Base-by-base conservation (phyloP, 202 grass and related monocot species). In the Hordeum pubiflorum region DNA sequence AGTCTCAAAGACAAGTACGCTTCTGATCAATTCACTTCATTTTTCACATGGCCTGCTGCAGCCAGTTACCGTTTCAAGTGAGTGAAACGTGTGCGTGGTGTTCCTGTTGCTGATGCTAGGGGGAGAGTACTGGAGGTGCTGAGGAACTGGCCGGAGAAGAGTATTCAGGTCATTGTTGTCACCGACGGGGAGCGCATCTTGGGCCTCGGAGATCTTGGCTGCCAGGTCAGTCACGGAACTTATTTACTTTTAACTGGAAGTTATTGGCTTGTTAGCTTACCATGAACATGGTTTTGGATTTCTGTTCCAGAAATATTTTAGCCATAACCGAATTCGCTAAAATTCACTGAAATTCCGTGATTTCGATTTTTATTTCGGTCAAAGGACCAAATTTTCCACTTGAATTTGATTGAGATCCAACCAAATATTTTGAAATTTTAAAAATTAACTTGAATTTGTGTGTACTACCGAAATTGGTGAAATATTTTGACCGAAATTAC, bases 111-210 rank as follows among this genome's bases (percentile, higher is more conserved):
- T 79, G 63, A 9, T 72, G 41, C 4, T 39, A 94, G 95, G 81
- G 95, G 90, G 77, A 97, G 84, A 55, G 74, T 94, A 10, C 83
- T 93, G 58, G 90, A 97, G 91, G 80, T 93, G 46, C 63, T 94
- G 73, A 97, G 91, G 82, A 97, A 94, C 61, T 97, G 92, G 95
- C 86, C 87, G 46, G 90, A 94, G 63, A 97, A 91, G 92, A 97
- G 90, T 43, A 94, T 94, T 87, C 92, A 97, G 58, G 90, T 97
- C 59, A 93, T 97, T 56, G 95, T 97, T 13, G 86, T 94, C 65
- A 97, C 94, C 0, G 94, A 97, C 66, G 95, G 92, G 76, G 92
- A 93, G 26, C 84, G 92, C 55, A 94, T 97, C 89, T 82, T 94
- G 74, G 95, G 95, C 52, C 88, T 97, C 3, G 95, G 95, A 79